Evolutionary conservation across 495 filamentous ascomycete species (phyloP).

Genomic region (Hyaloscypha bicolor): DNA sequence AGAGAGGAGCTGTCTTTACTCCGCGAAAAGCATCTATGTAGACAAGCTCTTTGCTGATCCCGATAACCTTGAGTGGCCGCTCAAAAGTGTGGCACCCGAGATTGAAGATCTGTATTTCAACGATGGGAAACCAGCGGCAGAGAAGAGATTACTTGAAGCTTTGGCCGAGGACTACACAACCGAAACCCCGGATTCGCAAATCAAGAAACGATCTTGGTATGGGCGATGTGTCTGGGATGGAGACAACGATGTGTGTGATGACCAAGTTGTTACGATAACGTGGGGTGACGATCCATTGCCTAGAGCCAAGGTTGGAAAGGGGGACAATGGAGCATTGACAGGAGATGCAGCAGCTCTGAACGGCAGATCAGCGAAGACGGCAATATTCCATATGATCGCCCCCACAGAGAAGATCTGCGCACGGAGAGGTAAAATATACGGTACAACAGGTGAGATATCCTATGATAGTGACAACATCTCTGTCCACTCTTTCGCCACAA

Average conservation of each 20-base stretch:
- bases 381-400: constrained; percentile 88
- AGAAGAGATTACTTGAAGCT: constrained; percentile 45
- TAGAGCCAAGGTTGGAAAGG: neutral
- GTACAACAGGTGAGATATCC: constrained; percentile 76
- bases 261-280: constrained; percentile 78
- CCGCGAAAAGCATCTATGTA: constrained; percentile 74
- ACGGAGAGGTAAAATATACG: constrained; percentile 77
- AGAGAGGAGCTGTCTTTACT: constrained; percentile 74
- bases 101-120: constrained; percentile 66
- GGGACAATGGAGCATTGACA: neutral
- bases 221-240: constrained; percentile 89
- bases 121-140: constrained; percentile 39
- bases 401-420: constrained; percentile 83
- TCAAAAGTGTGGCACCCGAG: constrained; percentile 77
- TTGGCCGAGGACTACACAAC: constrained; percentile 68
- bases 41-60: constrained; percentile 69
- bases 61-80: neutral
- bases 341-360: constrained; percentile 14
- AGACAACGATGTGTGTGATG: constrained; percentile 87
- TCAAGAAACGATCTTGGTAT: constrained; percentile 73
- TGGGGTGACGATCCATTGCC: constrained; percentile 69
- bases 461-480: constrained; percentile 71
- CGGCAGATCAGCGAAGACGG: constrained; percentile 70
- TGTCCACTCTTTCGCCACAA: constrained; percentile 61
- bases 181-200: constrained; percentile 47